Evolutionary conservation across 177 flowering plant species (phyloP).

Genomic region (Telopea speciosissima): DNA sequence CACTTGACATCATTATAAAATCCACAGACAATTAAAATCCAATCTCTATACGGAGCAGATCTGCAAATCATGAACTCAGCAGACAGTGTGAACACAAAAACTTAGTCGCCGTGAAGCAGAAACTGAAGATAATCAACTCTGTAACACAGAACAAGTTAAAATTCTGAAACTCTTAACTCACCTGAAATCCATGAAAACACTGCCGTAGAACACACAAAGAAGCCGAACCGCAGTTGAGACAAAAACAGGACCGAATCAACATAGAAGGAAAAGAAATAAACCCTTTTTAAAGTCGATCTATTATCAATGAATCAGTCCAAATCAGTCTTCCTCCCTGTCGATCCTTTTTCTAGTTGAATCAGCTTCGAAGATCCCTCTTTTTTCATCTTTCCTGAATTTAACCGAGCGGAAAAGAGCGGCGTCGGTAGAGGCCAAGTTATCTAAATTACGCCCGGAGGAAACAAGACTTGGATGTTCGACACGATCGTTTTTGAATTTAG

Average conservation of each 20-base stretch:
- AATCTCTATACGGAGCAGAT: background rate
- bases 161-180: slow-evolving; percentile 8
- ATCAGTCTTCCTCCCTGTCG: background rate
- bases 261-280: background rate
- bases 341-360: slow-evolving; percentile 6
- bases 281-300: slow-evolving; percentile 10
- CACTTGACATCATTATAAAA: too few species aligned
- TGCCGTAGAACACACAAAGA: background rate
- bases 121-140: too few species aligned
- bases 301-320: slow-evolving; percentile 10
- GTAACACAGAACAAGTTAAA: background rate
- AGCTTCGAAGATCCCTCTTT: background rate
- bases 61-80: background rate
- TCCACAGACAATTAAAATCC: too few species aligned
- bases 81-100: background rate
- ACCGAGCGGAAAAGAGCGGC: too few species aligned
- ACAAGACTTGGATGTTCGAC: background rate
- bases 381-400: too few species aligned
- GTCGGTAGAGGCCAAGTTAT: too few species aligned
- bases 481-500: too few species aligned
- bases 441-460: background rate
- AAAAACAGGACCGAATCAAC: background rate
- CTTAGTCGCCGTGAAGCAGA: background rate
- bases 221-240: background rate
- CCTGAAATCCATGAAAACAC: slow-evolving; percentile 4